Evolutionary conservation across 202 grass and related monocot species (phyloP), one percentile per base, ranked within the genome.

Genomic region (Zoysia matrella): DNA sequence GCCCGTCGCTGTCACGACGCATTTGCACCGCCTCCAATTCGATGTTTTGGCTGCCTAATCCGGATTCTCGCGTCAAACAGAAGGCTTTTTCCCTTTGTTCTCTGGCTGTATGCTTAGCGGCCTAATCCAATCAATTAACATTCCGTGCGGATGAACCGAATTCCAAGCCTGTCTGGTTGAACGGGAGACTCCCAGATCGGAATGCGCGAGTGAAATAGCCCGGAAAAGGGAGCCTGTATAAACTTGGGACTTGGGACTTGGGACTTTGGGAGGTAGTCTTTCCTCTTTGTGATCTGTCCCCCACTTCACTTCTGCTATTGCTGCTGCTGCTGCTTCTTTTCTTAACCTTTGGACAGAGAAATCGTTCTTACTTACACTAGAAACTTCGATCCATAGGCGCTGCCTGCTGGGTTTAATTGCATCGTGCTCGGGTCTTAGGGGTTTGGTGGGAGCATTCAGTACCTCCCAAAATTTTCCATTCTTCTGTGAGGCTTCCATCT

Each of bases 31-130:
- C 68, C 61, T 85, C 83, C 82, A 89, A 56, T 70, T 41, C 1
- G 79, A 79, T 39, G 2, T 30, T 9, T 79, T 64, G 88, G 69
- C 79, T 15, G 88, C 83, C 88, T 90, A 90, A 90, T 79, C 69
- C 79, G 39, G 69, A 11, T 39, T 16, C 63, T 11, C 15, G 51
- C 40, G 78, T 76, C 77, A 77, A 73, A 54, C 58, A 61, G 7
- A 61, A 30, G 18, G 18, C 18, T 55, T 42, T 8, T 55, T 7
- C 30, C 30, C 46, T 67, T 83, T 11, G 8, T 57, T 48, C 5
- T 66, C 4, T 56, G 11, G 2, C 7, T 1, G 42, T 74, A n/a
- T 89, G 88, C 74, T 73, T 42, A 63, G 61, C 74, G 11, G 68
- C 83, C 88, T 89, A 89, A 86, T 86, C 68, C 79, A 74, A 64